These are phyloP conservation scores for Fusarium proliferatum DNA, from an alignment of 2,329 filamentous ascomycete species.

Conservation along the genomic window DNA sequence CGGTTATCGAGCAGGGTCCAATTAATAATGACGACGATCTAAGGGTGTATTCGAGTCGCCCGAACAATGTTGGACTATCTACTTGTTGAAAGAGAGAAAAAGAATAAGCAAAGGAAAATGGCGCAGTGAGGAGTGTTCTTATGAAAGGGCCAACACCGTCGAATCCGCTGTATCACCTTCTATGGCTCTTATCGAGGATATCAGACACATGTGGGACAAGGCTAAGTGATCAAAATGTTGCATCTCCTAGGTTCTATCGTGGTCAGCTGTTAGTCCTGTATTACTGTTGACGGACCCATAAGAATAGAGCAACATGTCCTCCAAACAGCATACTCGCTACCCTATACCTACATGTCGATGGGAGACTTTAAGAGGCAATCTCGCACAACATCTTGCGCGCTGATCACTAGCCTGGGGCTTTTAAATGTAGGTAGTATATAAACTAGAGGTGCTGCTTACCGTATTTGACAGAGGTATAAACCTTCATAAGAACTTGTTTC, in stretches of 20 bases:
- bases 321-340: background rate
- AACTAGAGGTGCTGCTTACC: too few relatives aligned
- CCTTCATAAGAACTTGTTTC: background rate
- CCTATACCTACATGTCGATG: background rate
- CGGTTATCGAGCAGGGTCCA: background rate
- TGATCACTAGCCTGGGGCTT: background rate
- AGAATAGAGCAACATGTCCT: background rate
- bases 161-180: background rate
- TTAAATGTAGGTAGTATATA: background rate
- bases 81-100: background rate
- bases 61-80: background rate
- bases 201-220: background rate
- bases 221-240: conserved; percentile 3
- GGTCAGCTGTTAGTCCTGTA: conserved; percentile 17
- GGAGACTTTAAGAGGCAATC: background rate
- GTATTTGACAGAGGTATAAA: background rate
- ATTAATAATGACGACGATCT: conserved; percentile 4
- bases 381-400: background rate
- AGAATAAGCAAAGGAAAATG: conserved; percentile 8
- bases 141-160: background rate
- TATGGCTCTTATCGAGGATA: background rate
- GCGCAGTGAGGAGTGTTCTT: conserved; percentile 15
- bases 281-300: background rate
- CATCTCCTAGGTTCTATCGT: background rate
- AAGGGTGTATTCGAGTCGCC: background rate